Percentiles rank a stretch among this genome's conserved stretches.
phyloP scores from a whole-genome alignment of 768 basidiomycete genomes.

The Gyrodon lividus region DNA sequence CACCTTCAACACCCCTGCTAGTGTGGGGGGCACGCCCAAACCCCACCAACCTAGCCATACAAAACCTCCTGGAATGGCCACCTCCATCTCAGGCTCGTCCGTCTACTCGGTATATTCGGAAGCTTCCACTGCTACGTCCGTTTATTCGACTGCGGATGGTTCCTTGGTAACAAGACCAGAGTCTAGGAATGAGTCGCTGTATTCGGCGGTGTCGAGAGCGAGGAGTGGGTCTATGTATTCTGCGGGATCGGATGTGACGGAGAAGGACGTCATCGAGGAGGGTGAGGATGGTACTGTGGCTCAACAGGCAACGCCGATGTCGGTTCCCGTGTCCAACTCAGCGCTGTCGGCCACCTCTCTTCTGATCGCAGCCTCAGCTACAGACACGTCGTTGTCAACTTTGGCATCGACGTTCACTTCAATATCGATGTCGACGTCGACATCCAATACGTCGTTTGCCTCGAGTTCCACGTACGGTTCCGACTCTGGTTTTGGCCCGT shows the following conservation, averaged over 20 bases:
- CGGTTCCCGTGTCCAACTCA: slow-evolving; percentile 8
- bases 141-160: slow-evolving; percentile 12
- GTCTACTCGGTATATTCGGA: slow-evolving; percentile 28
- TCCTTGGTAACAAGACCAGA: not conserved
- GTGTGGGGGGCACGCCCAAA: not conserved
- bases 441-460: slow-evolving; percentile 12
- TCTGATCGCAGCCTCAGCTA: not conserved
- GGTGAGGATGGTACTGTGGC: slow-evolving; percentile 3
- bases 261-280: slow-evolving; percentile 14
- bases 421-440: slow-evolving; percentile 12
- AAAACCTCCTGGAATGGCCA: slow-evolving; percentile 18
- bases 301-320: not conserved
- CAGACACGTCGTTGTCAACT: slow-evolving; percentile 6
- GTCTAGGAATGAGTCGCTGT: not conserved
- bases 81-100: slow-evolving; percentile 30
- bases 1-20: not conserved
- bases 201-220: not conserved
- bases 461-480: slow-evolving; percentile 17
- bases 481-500: slow-evolving; percentile 9
- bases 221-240: slow-evolving; percentile 16
- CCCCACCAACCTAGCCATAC: slow-evolving; percentile 8
- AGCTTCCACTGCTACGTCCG: slow-evolving; percentile 27
- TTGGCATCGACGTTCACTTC: slow-evolving; percentile 18
- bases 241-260: slow-evolving; percentile 12
- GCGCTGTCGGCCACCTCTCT: not conserved